phyloP scores from a whole-genome alignment of 176 grass and related monocot genomes.

The Urochloa ruziziensis region DNA sequence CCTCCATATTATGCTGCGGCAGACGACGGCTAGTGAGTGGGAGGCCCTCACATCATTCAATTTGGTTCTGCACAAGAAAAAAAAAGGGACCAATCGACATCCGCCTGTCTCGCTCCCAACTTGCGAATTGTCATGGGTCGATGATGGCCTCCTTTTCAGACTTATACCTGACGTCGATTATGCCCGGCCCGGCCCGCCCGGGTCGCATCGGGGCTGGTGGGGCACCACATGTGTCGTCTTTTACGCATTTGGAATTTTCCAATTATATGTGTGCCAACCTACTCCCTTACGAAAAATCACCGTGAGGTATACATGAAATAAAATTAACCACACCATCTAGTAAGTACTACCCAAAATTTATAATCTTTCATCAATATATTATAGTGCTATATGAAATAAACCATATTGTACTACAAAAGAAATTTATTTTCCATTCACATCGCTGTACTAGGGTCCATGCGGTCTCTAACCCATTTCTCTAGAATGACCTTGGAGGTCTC shows the following conservation, averaged over 20 bases:
- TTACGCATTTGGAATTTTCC: background rate
- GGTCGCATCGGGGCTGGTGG: background rate
- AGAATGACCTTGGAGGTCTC: no score
- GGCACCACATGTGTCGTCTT: background rate
- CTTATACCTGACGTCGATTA: conserved; percentile 25
- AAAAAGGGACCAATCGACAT: background rate
- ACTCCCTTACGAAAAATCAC: no score
- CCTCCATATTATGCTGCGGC: background rate
- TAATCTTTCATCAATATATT: no score
- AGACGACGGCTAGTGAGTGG: background rate
- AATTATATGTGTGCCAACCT: no score
- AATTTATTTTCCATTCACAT: no score
- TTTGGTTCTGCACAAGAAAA: background rate
- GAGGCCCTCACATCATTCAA: background rate
- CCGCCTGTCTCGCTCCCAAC: conserved; percentile 26
- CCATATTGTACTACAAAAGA: no score
- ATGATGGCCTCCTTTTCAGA: conserved; percentile 24
- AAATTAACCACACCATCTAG: no score
- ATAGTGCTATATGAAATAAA: no score
- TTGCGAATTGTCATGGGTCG: conserved; percentile 28
- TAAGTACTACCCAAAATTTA: no score
- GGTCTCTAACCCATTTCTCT: no score
- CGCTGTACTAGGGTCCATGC: no score
- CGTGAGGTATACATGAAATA: no score
- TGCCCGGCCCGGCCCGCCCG: background rate